phyloP scores from a whole-genome alignment of 768 basidiomycete species.

The Strobilomyces echinocephalus region DNA sequence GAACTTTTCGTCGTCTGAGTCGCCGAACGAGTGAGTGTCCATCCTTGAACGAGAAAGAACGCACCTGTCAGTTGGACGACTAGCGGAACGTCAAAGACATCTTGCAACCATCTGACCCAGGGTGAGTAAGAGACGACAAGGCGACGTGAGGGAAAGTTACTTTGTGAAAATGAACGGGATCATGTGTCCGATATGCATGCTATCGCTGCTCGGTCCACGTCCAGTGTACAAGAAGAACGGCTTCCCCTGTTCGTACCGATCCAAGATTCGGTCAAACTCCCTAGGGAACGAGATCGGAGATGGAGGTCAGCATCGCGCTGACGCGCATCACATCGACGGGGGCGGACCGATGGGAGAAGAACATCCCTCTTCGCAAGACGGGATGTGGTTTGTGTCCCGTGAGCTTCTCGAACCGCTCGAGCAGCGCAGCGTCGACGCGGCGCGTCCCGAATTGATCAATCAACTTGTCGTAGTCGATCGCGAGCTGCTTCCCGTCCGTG shows the following conservation, averaged over 20 bases:
- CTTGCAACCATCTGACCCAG: slow-evolving; percentile 81
- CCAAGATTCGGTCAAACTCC: slow-evolving; percentile 89
- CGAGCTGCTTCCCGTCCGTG: slow-evolving; percentile 83
- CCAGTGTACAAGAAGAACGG: slow-evolving; percentile 99
- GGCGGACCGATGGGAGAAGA: slow-evolving; percentile 93
- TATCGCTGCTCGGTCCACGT: slow-evolving; percentile 92
- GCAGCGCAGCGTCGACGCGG: slow-evolving; percentile 65
- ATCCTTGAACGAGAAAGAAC: slow-evolving; percentile 9
- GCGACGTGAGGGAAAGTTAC: slow-evolving; percentile 40
- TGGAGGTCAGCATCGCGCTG: background rate
- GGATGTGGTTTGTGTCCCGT: slow-evolving; percentile 88
- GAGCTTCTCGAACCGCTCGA: slow-evolving; percentile 85
- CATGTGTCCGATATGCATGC: slow-evolving; percentile 97
- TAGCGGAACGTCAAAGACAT: slow-evolving; percentile 89
- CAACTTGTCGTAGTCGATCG: slow-evolving; percentile 96
- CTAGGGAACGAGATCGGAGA: slow-evolving; percentile 36
- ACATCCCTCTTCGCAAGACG: slow-evolving; percentile 85
- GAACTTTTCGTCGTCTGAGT: slow-evolving; percentile 94
- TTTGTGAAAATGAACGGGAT: slow-evolving; percentile 97
- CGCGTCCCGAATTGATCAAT: slow-evolving; percentile 92
- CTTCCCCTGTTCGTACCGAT: slow-evolving; percentile 93
- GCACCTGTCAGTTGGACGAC: slow-evolving; percentile 93
- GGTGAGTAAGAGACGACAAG: background rate
- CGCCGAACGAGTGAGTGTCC: background rate
- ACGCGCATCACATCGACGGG: background rate